Base-by-base conservation (phyloP, 495 filamentous ascomycete species). In the Antarctomyces pellizariae region DNA sequence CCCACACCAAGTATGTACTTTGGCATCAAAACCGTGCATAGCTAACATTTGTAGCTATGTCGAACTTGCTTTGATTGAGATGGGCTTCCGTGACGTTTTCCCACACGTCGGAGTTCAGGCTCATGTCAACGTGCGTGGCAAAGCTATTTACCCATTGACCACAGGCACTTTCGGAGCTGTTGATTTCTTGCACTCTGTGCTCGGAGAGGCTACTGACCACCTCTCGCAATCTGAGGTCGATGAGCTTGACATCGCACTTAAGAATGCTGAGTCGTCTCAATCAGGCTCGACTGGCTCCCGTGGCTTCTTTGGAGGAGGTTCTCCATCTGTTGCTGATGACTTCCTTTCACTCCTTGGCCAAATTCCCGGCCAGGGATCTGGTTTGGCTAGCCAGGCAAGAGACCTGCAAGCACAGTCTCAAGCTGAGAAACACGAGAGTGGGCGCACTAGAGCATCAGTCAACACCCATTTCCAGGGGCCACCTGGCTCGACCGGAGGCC, bases 201-300 rank as follows among this genome's bases (percentile, higher is more conserved):
- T 93, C 5, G 86, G 86, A 18, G 86, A 97, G 45, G 84, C 82
- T 13, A 89, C 68, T 11, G 86, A 97, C 42, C 80, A 92, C 41
- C 82, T 97, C 49, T 83, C 83, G 3, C 86, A 95, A 44, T 76
- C 76, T 9, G 86, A 97, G 48, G 67, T 97, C 26, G 77, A 91
- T 24, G 70, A 95, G 43, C 66, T 93, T 44, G 71, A 93, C 38
- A 49, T 60, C 16, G 75, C 71, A 5, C 64, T 97, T 14, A 54
- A 62, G 42, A 54, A 54, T 29, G 57, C 57, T 9, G 57, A 65
- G 24, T 36, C 53, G 22, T 43, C 63, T 10, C 49, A 56, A 14
- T 62, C 58, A 1, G 40, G 31, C 12, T 29, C 31, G 22, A 33
- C 39, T 16, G 45, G 48, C 20, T 28, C 43, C 9, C 45, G 50